Evolutionary conservation across 176 grass and related monocot genomes (phyloP), one percentile per base, ranked within the genome.

Genomic region (Carex kokanica): DNA sequence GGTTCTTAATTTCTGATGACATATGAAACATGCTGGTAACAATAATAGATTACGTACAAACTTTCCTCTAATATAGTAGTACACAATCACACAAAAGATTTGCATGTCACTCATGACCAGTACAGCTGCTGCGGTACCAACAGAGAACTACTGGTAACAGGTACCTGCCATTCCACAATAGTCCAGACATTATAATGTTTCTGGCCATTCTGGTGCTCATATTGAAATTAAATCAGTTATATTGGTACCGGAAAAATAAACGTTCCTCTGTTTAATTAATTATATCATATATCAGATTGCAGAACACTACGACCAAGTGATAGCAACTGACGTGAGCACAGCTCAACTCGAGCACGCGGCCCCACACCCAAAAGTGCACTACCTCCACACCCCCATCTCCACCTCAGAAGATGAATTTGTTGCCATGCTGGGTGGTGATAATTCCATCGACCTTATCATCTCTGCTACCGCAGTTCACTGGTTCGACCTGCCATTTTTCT

Each of bases 401-500:
- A 90, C 87, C 14, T 38, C 89, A 1, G 87, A 97, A 81, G 87
- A 93, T 25, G 91, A 91, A 3, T 47, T 93, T 4, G 83, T 91
- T 14, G 75, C 87, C 4, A 78, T 91, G 66, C 79, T 91, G 64
- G 93, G 93, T 20, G 93, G 93, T 34, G 90, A 95, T 67, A 86
- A 82, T 32, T 91, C 91, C 13, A 62, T 97, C 64, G 91, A 97
- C 81, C 81, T 97, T 21, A 81, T 97, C 23, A 85, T 82, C 53
- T 86, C 85, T 38, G 94, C 94, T 40, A 79, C 88, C 27, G 52
- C 89, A n/a, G 83, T 93, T 58, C 91, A 93, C 86, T 91, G 94
- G 94, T 97, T 93, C 84, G 87, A 93, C 87, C 21, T 93, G 43
- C 91, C 87, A 17, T 74, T 86, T 66, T 93, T 97, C 89, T 97